Evolutionary conservation across 2,329 filamentous ascomycete genomes (phyloP).

Genomic region (Tolypocladium endophyticum): DNA sequence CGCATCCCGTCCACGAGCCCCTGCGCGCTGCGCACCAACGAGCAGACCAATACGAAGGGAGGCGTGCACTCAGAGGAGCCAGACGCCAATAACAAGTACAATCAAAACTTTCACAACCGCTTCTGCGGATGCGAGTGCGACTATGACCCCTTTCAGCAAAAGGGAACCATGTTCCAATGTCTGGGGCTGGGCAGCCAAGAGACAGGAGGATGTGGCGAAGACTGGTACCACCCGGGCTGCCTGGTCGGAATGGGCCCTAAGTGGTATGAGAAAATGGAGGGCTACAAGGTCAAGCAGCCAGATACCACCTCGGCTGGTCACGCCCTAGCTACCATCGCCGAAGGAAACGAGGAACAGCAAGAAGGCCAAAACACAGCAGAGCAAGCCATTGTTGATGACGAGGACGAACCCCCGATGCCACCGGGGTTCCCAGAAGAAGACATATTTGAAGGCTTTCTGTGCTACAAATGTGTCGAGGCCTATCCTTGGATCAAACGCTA

Average conservation of each 20-base stretch:
- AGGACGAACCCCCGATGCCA: slow-evolving; percentile 59
- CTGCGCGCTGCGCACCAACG: slow-evolving; percentile 66
- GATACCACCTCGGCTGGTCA: slow-evolving; percentile 8
- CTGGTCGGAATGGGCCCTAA: slow-evolving; percentile 68
- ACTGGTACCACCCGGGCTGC: slow-evolving; percentile 96
- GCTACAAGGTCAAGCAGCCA: slow-evolving; percentile 14
- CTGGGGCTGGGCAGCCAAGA: slow-evolving; percentile 71
- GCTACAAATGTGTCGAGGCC: slow-evolving; percentile 84
- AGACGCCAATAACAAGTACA: slow-evolving; percentile 71
- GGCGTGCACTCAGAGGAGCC: slow-evolving; percentile 67
- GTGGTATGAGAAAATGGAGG: slow-evolving; percentile 51
- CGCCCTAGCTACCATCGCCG: slow-evolving; percentile 37
- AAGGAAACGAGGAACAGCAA: slow-evolving; percentile 29
- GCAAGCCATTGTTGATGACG: slow-evolving; percentile 30
- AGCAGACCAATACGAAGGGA: slow-evolving; percentile 64
- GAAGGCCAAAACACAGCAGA: slow-evolving; percentile 10
- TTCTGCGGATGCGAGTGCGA: slow-evolving; percentile 86
- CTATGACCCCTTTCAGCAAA: slow-evolving; percentile 82
- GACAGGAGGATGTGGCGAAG: slow-evolving; percentile 84
- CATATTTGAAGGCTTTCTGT: slow-evolving; percentile 81
- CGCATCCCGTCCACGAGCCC: slow-evolving; percentile 60
- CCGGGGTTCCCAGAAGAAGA: slow-evolving; percentile 83
- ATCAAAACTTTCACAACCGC: slow-evolving; percentile 86
- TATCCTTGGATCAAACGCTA: slow-evolving; percentile 90
- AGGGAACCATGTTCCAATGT: slow-evolving; percentile 98